Conservation (phyloP, 2,329 filamentous ascomycete species). For the Aschersonia sp. region DNA sequence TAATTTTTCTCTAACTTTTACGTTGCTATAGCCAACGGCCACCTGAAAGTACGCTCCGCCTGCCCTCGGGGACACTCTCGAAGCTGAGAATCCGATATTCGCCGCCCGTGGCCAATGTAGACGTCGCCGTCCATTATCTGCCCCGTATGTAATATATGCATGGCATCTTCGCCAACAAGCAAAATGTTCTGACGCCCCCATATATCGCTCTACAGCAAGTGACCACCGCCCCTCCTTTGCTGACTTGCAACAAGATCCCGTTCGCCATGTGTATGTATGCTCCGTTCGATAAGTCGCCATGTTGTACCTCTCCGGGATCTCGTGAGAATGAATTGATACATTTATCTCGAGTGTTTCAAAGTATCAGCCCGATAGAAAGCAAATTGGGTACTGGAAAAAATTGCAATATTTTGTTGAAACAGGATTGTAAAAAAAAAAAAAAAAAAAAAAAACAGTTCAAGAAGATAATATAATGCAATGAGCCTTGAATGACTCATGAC, state of each 20-base stretch:
- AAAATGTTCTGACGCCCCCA: background rate
- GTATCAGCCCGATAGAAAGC: background rate
- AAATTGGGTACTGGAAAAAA: background rate
- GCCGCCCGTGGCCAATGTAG: too few species aligned
- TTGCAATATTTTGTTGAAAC: background rate
- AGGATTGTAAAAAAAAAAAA: background rate
- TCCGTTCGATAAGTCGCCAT: background rate
- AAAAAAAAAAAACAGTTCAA: background rate
- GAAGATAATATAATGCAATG: background rate
- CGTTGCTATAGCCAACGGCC: too few species aligned
- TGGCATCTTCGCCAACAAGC: background rate
- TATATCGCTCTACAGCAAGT: background rate
- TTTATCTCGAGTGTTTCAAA: too few species aligned
- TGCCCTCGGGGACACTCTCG: too few species aligned
- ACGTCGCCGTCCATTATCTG: too few species aligned
- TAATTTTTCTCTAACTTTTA: too few species aligned
- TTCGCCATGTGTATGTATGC: background rate
- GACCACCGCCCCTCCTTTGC: background rate
- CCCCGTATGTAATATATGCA: constrained; percentile 2
- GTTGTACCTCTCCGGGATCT: background rate
- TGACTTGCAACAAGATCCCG: background rate
- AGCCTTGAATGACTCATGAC: background rate
- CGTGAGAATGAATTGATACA: too few species aligned
- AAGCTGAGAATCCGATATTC: too few species aligned
- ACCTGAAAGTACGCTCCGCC: too few species aligned